Evolutionary conservation across 2,329 filamentous ascomycete species (phyloP).

Genomic region (Monosporascus sp.): DNA sequence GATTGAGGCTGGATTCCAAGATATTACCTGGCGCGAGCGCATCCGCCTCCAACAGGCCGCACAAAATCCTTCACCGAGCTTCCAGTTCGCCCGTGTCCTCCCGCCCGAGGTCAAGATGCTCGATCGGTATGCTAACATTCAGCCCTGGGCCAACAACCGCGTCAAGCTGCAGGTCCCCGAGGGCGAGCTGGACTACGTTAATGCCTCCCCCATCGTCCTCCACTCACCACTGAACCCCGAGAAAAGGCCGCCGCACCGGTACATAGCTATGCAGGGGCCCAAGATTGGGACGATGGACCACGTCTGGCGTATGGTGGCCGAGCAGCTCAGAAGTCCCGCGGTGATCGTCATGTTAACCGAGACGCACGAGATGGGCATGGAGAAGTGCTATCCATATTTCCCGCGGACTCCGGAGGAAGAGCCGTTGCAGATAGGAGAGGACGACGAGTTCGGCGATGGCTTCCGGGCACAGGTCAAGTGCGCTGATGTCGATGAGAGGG

Average conservation of each 20-base stretch:
- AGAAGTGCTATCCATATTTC: slow-evolving; percentile 91
- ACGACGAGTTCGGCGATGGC: slow-evolving; percentile 59
- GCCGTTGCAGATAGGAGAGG: slow-evolving; percentile 54
- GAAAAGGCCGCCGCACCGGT: slow-evolving; percentile 44
- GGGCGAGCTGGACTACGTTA: slow-evolving; percentile 72
- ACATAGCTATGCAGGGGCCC: slow-evolving; percentile 93
- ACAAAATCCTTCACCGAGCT: slow-evolving; percentile 32
- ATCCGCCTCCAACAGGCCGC: slow-evolving; percentile 37
- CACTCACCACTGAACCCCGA: slow-evolving; percentile 34
- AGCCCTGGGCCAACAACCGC: slow-evolving; percentile 83
- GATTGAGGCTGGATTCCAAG: slow-evolving; percentile 46
- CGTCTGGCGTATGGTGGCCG: slow-evolving; percentile 93
- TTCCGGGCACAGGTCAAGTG: slow-evolving; percentile 67
- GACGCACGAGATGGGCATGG: slow-evolving; percentile 67
- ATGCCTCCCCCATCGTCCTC: slow-evolving; percentile 67
- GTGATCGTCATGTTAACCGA: slow-evolving; percentile 95
- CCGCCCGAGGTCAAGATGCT: slow-evolving; percentile 53
- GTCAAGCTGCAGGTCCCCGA: slow-evolving; percentile 74
- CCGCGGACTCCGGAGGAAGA: slow-evolving; percentile 52
- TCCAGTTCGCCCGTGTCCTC: slow-evolving; percentile 46
- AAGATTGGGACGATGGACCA: slow-evolving; percentile 71
- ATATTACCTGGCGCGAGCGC: slow-evolving; percentile 50
- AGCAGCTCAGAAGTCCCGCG: slow-evolving; percentile 65
- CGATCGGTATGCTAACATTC: slow-evolving; percentile 86
- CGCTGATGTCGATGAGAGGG: slow-evolving; percentile 53